Evolutionary conservation across 768 basidiomycete genomes (phyloP), one percentile per base, ranked within the genome.

Genomic region (Amanita inopinata): DNA sequence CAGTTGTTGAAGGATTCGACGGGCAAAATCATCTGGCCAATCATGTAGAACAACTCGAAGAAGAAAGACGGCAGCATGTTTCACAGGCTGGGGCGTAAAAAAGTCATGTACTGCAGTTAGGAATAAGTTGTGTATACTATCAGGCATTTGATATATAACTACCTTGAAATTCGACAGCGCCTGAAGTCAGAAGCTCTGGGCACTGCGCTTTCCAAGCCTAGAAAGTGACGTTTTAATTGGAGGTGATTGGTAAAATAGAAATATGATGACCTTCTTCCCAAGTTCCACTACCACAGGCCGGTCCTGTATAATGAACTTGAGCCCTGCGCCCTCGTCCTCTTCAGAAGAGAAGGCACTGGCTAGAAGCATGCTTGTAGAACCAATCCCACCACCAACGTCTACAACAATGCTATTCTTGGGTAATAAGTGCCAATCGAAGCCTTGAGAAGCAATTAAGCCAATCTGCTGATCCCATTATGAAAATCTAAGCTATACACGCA

Each of bases 21-120:
- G 62, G 15, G 74, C 75, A 49, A 62, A 70, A 1, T 62, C 63
- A 48, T 87, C 80, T 1, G 83, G 78, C 84, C 85, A 87, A 52
- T 89, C 85, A 51, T 89, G 85, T 24, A 83, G 64, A 28, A 86
- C 72, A 14, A 79, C 76, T 17, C 84, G 74, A 22, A 86, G 63
- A 24, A 87, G 64, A 54, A 79, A 89, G 4, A 85, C 75, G 0
- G 80, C 71, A 46, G 80, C 66, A 40, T 72, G 51, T 43, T 52
- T 57, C 39, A 65, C 53, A 2, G 71, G 71, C 52, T 88, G 85
- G 0, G 76, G 71, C 3, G 66, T 71, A 56, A 88, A 87, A 55
- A 87, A 88, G 60, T 87, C 82, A 51, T 88, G 84, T 1, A 70
- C 81, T 77, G 39, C 28, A n/a, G 19, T 9, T 43, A 14, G 31